These are phyloP conservation scores for Echinochloa phyllopogon DNA, from an alignment of 176 grass and related monocot species.

Conservation along the genomic window DNA sequence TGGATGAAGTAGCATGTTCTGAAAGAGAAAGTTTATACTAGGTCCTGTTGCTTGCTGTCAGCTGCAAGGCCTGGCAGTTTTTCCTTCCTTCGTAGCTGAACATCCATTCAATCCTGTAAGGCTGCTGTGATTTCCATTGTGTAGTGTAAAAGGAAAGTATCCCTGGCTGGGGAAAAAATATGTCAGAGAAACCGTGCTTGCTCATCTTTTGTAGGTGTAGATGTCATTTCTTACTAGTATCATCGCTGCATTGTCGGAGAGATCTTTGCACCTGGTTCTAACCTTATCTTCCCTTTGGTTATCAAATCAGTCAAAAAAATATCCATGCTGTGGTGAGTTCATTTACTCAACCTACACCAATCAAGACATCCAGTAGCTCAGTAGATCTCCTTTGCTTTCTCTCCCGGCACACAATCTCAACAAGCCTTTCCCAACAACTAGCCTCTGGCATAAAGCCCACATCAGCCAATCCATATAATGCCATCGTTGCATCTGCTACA, in stretches of 20 bases:
- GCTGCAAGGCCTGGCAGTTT: background rate
- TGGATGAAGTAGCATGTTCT: conserved; percentile 14
- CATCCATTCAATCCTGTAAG: background rate
- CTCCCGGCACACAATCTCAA: conserved; percentile 58
- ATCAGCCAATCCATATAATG: conserved; percentile 68
- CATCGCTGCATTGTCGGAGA: background rate
- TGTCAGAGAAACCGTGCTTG: background rate
- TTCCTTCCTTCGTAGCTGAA: background rate
- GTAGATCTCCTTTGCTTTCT: conserved; percentile 67
- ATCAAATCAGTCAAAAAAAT: conserved; percentile 20
- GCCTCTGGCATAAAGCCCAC: conserved; percentile 71
- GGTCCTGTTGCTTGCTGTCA: conserved; percentile 2
- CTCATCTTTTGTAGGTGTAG: background rate
- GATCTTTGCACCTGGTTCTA: background rate
- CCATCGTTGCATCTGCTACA: conserved; percentile 61
- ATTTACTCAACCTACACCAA: conserved; percentile 41
- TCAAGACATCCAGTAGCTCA: conserved; percentile 67
- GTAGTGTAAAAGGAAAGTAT: background rate
- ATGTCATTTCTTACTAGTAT: background rate
- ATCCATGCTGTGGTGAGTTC: background rate
- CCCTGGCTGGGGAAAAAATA: background rate
- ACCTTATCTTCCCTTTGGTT: background rate
- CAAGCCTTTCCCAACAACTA: conserved; percentile 63
- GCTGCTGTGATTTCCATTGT: background rate
- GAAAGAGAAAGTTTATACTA: conserved; percentile 1